Evolutionary conservation across 108 stramenopile genomes (phyloP).

Genomic region (Cyclotella kingstonii): DNA sequence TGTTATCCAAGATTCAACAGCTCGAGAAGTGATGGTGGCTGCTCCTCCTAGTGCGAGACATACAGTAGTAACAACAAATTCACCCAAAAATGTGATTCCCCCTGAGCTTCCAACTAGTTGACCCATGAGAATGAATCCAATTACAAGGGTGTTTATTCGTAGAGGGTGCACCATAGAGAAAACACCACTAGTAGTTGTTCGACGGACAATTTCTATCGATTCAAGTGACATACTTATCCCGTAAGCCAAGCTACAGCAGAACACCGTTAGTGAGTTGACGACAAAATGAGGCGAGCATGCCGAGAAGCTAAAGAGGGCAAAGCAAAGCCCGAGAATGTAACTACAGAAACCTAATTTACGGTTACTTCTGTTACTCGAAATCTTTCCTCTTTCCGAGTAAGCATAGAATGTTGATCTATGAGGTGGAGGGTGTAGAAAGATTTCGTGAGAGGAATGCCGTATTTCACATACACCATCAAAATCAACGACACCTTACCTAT

Average conservation of each 20-base stretch:
- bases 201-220: constrained; percentile 53
- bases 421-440: background rate
- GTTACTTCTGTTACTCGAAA: constrained; percentile 14
- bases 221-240: constrained; percentile 60
- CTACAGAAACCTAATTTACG: constrained; percentile 31
- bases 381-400: constrained; percentile 30
- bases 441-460: background rate
- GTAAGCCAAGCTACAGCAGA: constrained; percentile 42
- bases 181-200: constrained; percentile 18
- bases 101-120: constrained; percentile 75
- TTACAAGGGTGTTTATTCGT: constrained; percentile 45
- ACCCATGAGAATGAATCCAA: constrained; percentile 53
- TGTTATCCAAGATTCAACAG: constrained; percentile 62
- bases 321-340: constrained; percentile 38
- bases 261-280: constrained; percentile 58
- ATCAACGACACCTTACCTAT: constrained; percentile 22
- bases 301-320: constrained; percentile 49
- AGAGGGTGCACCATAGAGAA: constrained; percentile 47
- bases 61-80: constrained; percentile 66
- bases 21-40: constrained; percentile 54
- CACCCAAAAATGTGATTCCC: constrained; percentile 64
- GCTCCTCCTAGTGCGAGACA: constrained; percentile 67
- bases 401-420: constrained; percentile 31
- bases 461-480: background rate
- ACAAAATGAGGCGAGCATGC: constrained; percentile 63